Base-by-base conservation (phyloP, 208 protist genomes). In the Trypanosoma caninum region DNA sequence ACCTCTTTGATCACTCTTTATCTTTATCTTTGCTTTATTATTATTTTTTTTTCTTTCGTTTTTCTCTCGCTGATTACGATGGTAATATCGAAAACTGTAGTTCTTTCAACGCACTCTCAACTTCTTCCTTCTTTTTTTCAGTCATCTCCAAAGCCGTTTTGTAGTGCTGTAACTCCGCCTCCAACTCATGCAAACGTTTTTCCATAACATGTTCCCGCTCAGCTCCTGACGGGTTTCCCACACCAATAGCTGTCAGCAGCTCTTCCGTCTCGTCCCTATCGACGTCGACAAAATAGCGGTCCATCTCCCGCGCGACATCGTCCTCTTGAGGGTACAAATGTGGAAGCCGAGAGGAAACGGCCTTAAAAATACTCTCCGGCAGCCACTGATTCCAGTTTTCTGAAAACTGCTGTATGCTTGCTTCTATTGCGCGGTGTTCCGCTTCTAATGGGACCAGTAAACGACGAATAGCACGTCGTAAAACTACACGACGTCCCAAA, bases 231-330 rank as follows among this genome's bases (percentile, higher is more conserved):
- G 30, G 35, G 14, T 47, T 48, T 16, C 6, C 34, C 7, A 41
- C 28, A 13, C 51, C 50, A 47, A 72, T 65, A 10, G 56, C 20
- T 2, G 8, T 28, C 20, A 72, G 51, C 18, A 72, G 25, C n/a
- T 53, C 51, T 42, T 72, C 65, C 18, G 65, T 65, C 34, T 51
- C 57, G 51, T 72, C 65, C n/a, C 60, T 51, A 23, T 65, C 51
- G 20, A 72, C n/a, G 48, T 72, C 58, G 14, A 72, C 30, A 46
- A 72, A 53, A 22, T 53, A 25, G 22, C 51, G 56, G 33, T 72
- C 65, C 57, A 65, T 60, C 0, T 59, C 42, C 8, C 65, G 58
- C 27, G 65, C 65, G 25, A 72, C 23, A 4, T 7, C 23, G 35
- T 72, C 65, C 1, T 72, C 65, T 8, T 18, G 22, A 2, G 65